Percentiles rank a stretch among this genome's conserved stretches.
Conservation (phyloP, 495 filamentous ascomycete genomes). For the Xylaria telfairii region DNA sequence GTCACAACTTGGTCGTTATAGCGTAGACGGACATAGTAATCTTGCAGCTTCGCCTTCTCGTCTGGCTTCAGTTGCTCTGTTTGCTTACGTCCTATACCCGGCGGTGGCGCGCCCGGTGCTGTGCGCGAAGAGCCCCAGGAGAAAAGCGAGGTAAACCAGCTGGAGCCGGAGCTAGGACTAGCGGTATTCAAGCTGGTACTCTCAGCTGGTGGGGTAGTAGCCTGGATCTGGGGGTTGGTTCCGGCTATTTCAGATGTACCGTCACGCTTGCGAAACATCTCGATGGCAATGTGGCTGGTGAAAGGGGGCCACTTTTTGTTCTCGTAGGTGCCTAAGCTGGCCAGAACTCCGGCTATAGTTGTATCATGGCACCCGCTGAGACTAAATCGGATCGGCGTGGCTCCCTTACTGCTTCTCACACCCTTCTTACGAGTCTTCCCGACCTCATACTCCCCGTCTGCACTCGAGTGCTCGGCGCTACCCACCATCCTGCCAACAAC, state of each 20-base stretch:
- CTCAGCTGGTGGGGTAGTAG: conserved; percentile 13
- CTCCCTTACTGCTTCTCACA: conserved; percentile 60
- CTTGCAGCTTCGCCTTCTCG: conserved; percentile 63
- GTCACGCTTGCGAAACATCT: conserved; percentile 72
- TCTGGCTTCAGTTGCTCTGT: conserved; percentile 52
- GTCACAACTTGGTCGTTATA: conserved; percentile 86
- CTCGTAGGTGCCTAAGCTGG: conserved; percentile 79
- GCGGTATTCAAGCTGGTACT: conserved; percentile 16
- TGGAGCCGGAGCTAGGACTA: conserved; percentile 33
- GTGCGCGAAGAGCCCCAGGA: conserved; percentile 28
- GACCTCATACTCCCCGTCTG: conserved; percentile 60
- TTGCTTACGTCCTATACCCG: conserved; percentile 59
- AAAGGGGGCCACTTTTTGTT: conserved; percentile 84
- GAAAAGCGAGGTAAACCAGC: conserved; percentile 59
- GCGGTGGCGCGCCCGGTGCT: conserved; percentile 33
- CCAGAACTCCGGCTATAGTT: conserved; percentile 79
- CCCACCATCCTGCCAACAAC: conserved; percentile 83
- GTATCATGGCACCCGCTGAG: conserved; percentile 95
- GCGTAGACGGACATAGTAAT: conserved; percentile 90
- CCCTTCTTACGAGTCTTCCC: conserved; percentile 43
- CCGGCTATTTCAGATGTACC: background rate
- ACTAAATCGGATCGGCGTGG: conserved; percentile 60
- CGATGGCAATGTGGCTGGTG: conserved; percentile 88
- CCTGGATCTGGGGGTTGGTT: conserved; percentile 5
- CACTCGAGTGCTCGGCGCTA: conserved; percentile 66